phyloP scores from a whole-genome alignment of 176 grass and related monocot species.

The Hsuehochloa calcarea region DNA sequence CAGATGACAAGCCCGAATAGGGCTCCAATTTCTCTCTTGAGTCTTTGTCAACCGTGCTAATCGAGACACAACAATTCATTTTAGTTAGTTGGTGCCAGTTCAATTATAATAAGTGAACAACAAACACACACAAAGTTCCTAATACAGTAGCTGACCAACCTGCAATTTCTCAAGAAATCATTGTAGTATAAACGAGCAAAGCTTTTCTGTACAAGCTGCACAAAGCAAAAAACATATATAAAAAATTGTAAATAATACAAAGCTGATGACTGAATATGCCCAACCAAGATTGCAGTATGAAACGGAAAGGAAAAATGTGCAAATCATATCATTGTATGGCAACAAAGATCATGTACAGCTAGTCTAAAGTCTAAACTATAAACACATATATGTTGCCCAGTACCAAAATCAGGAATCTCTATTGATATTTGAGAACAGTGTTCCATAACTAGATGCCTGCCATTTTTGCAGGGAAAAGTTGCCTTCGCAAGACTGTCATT shows the following conservation, averaged over 20 bases:
- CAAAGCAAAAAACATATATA: neutral
- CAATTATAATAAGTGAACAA: neutral
- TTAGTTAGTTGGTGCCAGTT: neutral
- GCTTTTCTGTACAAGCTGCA: constrained; percentile 85
- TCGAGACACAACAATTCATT: neutral
- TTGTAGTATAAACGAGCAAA: constrained; percentile 83
- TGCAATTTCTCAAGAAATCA: constrained; percentile 64
- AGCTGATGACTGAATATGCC: neutral
- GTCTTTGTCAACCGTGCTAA: constrained; percentile 50
- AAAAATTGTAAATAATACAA: neutral
- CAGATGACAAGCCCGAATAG: constrained; percentile 54
- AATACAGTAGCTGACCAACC: constrained; percentile 44
- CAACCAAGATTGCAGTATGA: neutral
- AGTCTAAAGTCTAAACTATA: neutral
- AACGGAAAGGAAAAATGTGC: neutral
- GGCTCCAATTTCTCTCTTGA: constrained; percentile 69
- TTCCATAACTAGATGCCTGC: neutral
- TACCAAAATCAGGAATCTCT: neutral
- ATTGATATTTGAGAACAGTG: neutral
- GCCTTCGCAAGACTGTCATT: neutral
- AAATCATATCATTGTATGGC: neutral
- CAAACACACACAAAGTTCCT: neutral
- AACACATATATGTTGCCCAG: neutral
- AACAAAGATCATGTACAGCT: neutral
- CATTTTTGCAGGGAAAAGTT: neutral